Base-by-base conservation (phyloP, 202 grass and related monocot species). In the Dendrocalamus latiflorus region DNA sequence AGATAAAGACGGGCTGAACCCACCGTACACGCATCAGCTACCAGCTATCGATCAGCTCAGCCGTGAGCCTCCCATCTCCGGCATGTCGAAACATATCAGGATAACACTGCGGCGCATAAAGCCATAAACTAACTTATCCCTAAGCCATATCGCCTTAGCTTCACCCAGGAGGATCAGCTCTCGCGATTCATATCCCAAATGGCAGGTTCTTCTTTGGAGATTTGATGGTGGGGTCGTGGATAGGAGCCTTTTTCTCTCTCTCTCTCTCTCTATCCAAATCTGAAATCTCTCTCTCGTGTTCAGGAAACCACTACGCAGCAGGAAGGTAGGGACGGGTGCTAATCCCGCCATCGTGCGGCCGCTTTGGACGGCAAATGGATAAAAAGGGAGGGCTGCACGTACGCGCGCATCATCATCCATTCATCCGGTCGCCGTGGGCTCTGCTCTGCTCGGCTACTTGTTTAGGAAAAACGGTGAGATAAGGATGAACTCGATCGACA, bases 311-410 rank as follows among this genome's bases (percentile, higher is more conserved):
- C 79, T 49, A 49, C 26, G 68, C 65, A 9, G 79, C 53, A 34
- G n/a, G 13, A n/a, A 16, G 68, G 72, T 6, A 17, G 3, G 33
- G 38, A 71, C 53, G 25, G 54, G 11, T 18, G 41, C 41, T 16
- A 13, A 26, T 38, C 42, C 26, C 39, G 54, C 6, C 41, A 24
- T 38, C 55, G 55, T 63, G 73, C 67, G 4, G 73, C 70, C 73
- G 51, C 59, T 70, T 90, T 78, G 54, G 20, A 77, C 56, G 48
- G 4, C 65, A 48, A 76, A 14, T 25, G 79, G 61, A 79, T 83
- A 90, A 39, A 83, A 78, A 78, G 66, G 14, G 25, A 4, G 59
- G 10, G 70, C 28, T 13, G 65, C 56, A 4, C 22, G 38, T 24
- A 7, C 65, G 17, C 50, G 56, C 36, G 41, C 20, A 14, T 9